phyloP scores from a whole-genome alignment of 2,329 filamentous ascomycete species.

The Thielaviopsis euricoi region DNA sequence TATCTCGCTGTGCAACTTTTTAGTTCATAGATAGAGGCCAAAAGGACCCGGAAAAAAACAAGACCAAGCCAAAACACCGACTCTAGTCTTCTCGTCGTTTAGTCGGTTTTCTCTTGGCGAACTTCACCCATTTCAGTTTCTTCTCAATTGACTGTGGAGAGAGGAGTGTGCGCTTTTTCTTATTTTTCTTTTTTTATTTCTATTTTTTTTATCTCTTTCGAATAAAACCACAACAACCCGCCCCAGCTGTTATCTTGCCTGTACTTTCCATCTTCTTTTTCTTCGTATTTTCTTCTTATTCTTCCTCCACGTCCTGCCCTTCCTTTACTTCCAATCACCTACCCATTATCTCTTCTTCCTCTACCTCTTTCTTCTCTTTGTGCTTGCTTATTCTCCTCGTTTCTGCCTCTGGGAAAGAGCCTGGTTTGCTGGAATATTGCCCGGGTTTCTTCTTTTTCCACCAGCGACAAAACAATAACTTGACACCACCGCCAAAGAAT shows the following conservation, averaged over 20 bases:
- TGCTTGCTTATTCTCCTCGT: neutral
- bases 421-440: constrained; percentile 12
- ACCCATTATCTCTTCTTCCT: too few relatives aligned
- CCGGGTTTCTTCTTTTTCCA: constrained; percentile 4
- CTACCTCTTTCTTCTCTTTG: neutral
- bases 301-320: neutral
- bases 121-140: neutral
- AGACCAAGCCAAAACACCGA: neutral
- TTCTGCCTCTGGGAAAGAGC: neutral
- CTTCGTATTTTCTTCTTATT: neutral
- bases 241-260: neutral
- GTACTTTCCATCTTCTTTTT: neutral
- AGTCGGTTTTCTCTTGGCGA: neutral
- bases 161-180: neutral
- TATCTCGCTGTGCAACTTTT: neutral
- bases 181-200: too few relatives aligned
- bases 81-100: neutral
- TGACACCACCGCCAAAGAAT: neutral
- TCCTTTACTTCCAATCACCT: neutral
- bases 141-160: neutral
- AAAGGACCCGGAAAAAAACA: neutral
- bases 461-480: neutral
- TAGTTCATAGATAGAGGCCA: neutral
- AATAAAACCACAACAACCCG: neutral
- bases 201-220: too few relatives aligned